Base-by-base conservation (phyloP, 768 basidiomycete species). In the Phallus indusiatus region DNA sequence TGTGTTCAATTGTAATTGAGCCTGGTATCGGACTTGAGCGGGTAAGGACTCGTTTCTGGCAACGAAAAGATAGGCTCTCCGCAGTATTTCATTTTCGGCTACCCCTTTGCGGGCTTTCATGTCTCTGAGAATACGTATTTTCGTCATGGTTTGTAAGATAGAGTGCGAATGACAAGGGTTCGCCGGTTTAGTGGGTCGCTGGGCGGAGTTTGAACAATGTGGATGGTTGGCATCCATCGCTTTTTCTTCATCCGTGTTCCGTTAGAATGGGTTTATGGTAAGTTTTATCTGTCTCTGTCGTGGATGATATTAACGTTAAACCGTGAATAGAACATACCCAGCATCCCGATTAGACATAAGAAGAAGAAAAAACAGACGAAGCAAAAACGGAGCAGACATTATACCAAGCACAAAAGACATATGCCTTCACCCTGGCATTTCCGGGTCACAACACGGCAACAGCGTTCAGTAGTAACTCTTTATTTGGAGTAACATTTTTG, bases 31-130 rank as follows among this genome's bases (percentile, higher is more conserved):
- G 51, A 97, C 81, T 68, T 90, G 85, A 1, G 90, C 78, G 16
- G 93, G 85, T n/a, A 97, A 74, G 1, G 86, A 82, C 69, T 90
- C 84, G 73, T 98, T 97, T 61, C 95, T 82, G 21, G 94, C 93
- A 64, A 97, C 88, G 72, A 85, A 93, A 53, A 97, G 83, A 71
- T 95, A 94, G 0, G 95, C 94, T 49, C 91, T 79, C 18, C 94
- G 85, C 28, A 85, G 76, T 51, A 95, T 77, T 70, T 98, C 95
- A 68, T 85, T 84, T 49, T 80, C 80, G 60, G 75, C 74, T 60
- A 91, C 86, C 60, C 84, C 82, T 18, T 79, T 68, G 54, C 89
- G 85, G 21, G 86, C 87, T 65, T 88, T 88, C 56, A 90, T 81
- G 70, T 92, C 90, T 68, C 89, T 83, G 52, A 90, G 70, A 55